Evolutionary conservation across 164 flowering plant genomes (phyloP), one percentile per base, ranked within the genome.

Genomic region (Houttuynia cordata): DNA sequence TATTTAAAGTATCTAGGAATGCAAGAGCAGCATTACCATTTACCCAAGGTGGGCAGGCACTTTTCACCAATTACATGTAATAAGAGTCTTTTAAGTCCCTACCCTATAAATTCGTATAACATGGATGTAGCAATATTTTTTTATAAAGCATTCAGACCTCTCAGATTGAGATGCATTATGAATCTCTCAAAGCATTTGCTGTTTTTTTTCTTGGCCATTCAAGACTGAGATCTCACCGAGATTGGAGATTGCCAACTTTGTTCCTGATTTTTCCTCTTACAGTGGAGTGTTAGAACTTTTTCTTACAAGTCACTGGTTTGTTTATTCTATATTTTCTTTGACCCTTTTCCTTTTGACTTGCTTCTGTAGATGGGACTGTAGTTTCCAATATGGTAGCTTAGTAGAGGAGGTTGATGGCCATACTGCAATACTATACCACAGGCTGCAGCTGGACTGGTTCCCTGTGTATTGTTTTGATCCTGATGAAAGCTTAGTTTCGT

Each of bases 341-440:
- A 45, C 49, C 2, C 49, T 41, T 9, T 12, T 45, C 9, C 18
- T 54, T 24, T 10, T n/a, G 2, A n/a, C 18, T 52, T 19, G 24
- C n/a, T 15, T 68, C 23, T 72, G 75, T 74, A 94, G 99, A 82
- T 94, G 99, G 99, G 99, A 94, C 74, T 84, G 90, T 74, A 84
- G 91, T 69, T 94, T 94, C 74, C 96, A 88, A 67, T 69, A 83
- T 76, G 99, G 99, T 59, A 88, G 97, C 71, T 81, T 94, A 76
- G 99, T 94, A 62, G 96, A 94, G 81, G 99, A 94, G 78, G 97
- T 94, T 50, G 99, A 94, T 78, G 99, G 99, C 51, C 97, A 94
- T 75, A 94, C 99, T 30, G 97, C 99, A 40, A 68, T 94, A 69
- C 78, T 94, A 41, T 94, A 94, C 78, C 99, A 94, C 54, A 76